Evolutionary conservation across 768 basidiomycete species (phyloP), one percentile per base, ranked within the genome.

Genomic region (Leccinellum rugosiceps): DNA sequence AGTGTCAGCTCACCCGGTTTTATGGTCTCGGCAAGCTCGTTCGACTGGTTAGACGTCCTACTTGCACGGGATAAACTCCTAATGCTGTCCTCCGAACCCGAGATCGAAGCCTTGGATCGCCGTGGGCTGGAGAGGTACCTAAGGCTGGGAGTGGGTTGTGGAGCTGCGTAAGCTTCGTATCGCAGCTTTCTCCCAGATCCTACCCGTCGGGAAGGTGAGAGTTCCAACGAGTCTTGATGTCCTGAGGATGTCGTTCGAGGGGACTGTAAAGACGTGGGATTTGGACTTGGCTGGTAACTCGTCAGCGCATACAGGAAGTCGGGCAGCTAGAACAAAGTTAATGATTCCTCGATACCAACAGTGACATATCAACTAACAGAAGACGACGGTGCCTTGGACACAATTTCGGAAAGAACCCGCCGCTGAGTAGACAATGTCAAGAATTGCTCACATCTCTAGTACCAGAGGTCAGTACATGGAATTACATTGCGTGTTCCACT

Each of bases 381-480:
- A 51, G 82, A 75, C 2, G 86, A 83, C 38, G 70, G 67, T 28
- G 83, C 78, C n/a, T 66, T 73, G 3, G 74, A 68, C 41, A 87
- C 63, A 49, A 87, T 78, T 13, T 77, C 71, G 19, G 68, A 58
- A 19, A 92, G 77, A 6, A 73, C 59, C 10, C 75, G 68, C 60
- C 75, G 79, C 53, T 85, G 73, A 19, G 70, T 66, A 7, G 73
- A 74, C 15, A 88, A 71, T 11, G 71, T 73, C 30, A 83, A 62
- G 65, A 92, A 91, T 67, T 89, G 85, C 25, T 82, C 77, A 64
- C 88, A 91, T 55, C 90, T 82, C 90, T 92, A 63, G 32, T 51
- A 53, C 41, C 28, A 56, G 31, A 44, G 19, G 51, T 63, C 31
- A 68, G 28, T 53, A 41, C 48, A 19, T 45, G 19, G 21, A 43